Conservation (phyloP, 2,329 filamentous ascomycete species). For the Fusarium algeriense region DNA sequence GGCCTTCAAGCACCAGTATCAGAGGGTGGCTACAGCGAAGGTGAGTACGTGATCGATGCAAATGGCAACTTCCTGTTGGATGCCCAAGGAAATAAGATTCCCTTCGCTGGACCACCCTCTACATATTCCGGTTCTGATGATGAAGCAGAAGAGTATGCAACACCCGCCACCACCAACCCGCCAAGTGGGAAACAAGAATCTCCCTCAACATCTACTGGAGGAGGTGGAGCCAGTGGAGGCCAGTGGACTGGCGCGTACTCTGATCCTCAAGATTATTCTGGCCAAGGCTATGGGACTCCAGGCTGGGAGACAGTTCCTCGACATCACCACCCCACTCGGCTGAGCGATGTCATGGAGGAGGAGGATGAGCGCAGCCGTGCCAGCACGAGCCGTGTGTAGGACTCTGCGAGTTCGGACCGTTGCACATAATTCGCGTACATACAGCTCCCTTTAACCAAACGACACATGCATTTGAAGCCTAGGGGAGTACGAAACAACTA, state of each 20-base stretch:
- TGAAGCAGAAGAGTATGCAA: constrained; percentile 69
- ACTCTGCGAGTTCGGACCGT: constrained; percentile 31
- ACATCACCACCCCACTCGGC: constrained; percentile 87
- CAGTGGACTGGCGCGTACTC: constrained; percentile 60
- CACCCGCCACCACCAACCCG: constrained; percentile 59
- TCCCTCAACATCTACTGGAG: constrained; percentile 47
- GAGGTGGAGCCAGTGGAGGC: constrained; percentile 53
- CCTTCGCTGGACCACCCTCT: constrained; percentile 61
- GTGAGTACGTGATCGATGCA: constrained; percentile 76
- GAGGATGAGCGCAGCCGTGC: constrained; percentile 85
- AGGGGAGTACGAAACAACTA: constrained; percentile 6
- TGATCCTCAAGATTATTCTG: constrained; percentile 71
- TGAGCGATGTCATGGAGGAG: constrained; percentile 90
- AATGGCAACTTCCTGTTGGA: constrained; percentile 72
- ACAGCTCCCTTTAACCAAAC: constrained; percentile 18
- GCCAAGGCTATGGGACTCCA: constrained; percentile 73
- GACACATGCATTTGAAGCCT: constrained; percentile 15
- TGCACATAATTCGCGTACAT: constrained; percentile 35
- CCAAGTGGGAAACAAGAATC: constrained; percentile 53
- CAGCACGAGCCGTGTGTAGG: constrained; percentile 68
- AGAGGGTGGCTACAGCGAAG: constrained; percentile 74
- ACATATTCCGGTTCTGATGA: constrained; percentile 63
- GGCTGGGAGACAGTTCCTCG: constrained; percentile 82
- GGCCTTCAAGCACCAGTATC: constrained; percentile 54
- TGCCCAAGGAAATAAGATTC: constrained; percentile 70